These are phyloP conservation scores for Chimonanthus salicifolius DNA, from an alignment of 164 flowering plant species.

Conservation along the genomic window DNA sequence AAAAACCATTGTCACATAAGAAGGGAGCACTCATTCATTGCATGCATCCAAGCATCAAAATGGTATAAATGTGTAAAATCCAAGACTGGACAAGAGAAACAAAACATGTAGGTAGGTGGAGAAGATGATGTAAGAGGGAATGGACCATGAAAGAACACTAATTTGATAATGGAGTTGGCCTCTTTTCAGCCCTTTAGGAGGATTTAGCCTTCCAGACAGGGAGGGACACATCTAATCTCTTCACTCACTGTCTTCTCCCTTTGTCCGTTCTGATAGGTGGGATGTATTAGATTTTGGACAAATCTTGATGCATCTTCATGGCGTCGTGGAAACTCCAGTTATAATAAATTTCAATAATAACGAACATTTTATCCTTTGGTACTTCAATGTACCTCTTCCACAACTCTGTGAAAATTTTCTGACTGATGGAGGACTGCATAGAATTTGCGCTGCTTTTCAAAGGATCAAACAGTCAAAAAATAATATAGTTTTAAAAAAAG, in stretches of 20 bases:
- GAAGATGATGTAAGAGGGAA: not conserved
- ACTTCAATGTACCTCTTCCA: not conserved
- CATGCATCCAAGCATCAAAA: not conserved
- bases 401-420: no score
- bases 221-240: not conserved
- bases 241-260: not conserved
- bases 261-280: slow-evolving; percentile 5
- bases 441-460: not conserved
- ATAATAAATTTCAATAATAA: not conserved
- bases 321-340: not conserved
- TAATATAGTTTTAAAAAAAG: not conserved
- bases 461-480: no score
- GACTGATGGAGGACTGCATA: not conserved
- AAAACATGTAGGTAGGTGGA: not conserved
- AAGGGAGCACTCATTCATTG: not conserved
- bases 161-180: not conserved
- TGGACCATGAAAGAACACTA: not conserved
- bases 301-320: not conserved
- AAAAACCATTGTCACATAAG: not conserved
- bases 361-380: not conserved
- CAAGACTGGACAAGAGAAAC: not conserved
- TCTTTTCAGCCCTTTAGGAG: not conserved
- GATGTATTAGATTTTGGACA: slow-evolving; percentile 1
- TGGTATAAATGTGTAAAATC: not conserved
- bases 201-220: not conserved